Percentiles rank a stretch among this genome's conserved stretches.
phyloP scores from a whole-genome alignment of 495 filamentous ascomycete genomes.

The Lentithecium fluviatile region DNA sequence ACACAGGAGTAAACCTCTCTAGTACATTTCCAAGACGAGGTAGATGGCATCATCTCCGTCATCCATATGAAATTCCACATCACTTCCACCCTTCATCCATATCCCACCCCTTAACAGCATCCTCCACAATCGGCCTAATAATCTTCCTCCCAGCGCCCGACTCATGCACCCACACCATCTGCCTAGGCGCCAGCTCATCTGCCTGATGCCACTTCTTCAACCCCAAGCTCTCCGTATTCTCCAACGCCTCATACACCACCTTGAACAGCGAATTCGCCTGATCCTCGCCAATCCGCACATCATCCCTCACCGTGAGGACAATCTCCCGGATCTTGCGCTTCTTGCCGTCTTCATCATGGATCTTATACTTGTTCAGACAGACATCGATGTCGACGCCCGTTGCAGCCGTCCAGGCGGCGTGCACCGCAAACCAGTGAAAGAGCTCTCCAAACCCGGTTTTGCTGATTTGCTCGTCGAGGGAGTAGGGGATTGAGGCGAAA shows the following conservation, averaged over 20 bases:
- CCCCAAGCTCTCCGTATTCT: slow-evolving; percentile 9
- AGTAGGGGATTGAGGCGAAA: slow-evolving; percentile 35
- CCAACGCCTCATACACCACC: slow-evolving; percentile 25
- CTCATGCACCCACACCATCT: slow-evolving; percentile 39
- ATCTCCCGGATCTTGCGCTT: slow-evolving; percentile 38
- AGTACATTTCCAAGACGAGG: too few relatives aligned
- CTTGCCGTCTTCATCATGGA: slow-evolving; percentile 18
- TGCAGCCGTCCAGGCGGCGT: slow-evolving; percentile 37
- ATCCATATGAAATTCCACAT: too few relatives aligned
- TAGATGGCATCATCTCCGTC: too few relatives aligned
- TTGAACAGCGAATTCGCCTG: slow-evolving; percentile 37
- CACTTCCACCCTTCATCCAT: background rate
- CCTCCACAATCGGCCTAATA: slow-evolving; percentile 34
- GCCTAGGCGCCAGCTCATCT: slow-evolving; percentile 26
- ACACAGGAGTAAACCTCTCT: too few relatives aligned
- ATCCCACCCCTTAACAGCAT: slow-evolving; percentile 35
- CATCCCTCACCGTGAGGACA: slow-evolving; percentile 32
- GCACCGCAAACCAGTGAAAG: slow-evolving; percentile 39
- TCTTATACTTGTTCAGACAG: slow-evolving; percentile 34
- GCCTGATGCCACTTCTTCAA: slow-evolving; percentile 34
- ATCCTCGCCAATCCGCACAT: slow-evolving; percentile 33
- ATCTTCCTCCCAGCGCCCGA: slow-evolving; percentile 29
- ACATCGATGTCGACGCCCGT: slow-evolving; percentile 33
- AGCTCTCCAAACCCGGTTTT: slow-evolving; percentile 34
- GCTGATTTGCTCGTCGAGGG: slow-evolving; percentile 36